Evolutionary conservation across 441 rosid species (phyloP), one percentile per base, ranked within the genome.

Genomic region (Hura crepitans): DNA sequence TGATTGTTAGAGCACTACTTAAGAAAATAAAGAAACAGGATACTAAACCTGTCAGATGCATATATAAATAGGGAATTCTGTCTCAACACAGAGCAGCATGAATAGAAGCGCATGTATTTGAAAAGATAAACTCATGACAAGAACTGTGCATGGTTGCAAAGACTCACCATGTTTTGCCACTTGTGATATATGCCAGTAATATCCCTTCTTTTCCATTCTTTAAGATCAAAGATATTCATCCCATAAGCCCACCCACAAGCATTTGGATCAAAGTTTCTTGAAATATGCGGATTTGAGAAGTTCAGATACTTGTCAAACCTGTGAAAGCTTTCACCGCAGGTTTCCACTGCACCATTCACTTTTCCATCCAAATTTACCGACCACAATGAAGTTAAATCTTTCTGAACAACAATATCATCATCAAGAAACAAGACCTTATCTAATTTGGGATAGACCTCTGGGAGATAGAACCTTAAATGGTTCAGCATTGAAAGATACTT

Each of bases 161-260:
- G 10, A 72, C 90, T 82, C 77, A 94, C 97, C 99, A 89, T 84
- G 78, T 87, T 94, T 78, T 94, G 99, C 99, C 99, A 94, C 85
- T 85, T 92, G 74, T 94, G 99, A 82, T 94, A 94, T 68, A 92
- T 94, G 73, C 97, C 99, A 18, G 97, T 94, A 55, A 94, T 94
- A 70, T 94, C 97, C 86, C 84, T 85, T 83, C 70, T 90, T 82
- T 92, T 90, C 99, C 99, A 94, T 75, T 79, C 96, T 64, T 84
- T 81, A 22, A 94, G 85, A 81, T 94, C 99, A 79, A 94, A 94
- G 72, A 94, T 79, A 80, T 94, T 94, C 98, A 94, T 94, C 46
- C 98, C 98, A 68, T 94, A 94, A 11, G 98, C 98, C 98, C 98
- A 94, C 15, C 99, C 99, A 81, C 97, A 94, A 73, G 96, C 97